Evolutionary conservation across 2,329 filamentous ascomycete genomes (phyloP), one percentile per base, ranked within the genome.

Genomic region (Diplocarpon mali): DNA sequence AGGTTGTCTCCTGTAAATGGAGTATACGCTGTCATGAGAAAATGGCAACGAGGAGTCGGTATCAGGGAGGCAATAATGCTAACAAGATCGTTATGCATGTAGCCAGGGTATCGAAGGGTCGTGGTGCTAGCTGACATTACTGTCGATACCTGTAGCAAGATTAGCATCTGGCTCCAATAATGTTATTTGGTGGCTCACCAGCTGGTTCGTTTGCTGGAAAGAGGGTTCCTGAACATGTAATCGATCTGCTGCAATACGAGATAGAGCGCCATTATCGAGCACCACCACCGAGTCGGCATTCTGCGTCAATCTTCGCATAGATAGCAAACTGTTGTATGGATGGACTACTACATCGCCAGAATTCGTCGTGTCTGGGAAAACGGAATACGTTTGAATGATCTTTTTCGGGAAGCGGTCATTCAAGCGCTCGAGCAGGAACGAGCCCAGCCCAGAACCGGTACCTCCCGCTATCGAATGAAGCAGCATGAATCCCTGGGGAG

Each of bases 31-130:
- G 92, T 98, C 80, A 95, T 94, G 47, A 98, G 73, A 75, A 98
- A 98, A 68, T 98, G 93, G 62, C 89, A 95, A 56, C 92, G 82
- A 9, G 92, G 93, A 0, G 90, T 98, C 1, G 92, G 92, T 50
- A 98, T 96, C 35, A 98, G 75, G 15, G 88, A 94, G 17, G 93
- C 92, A 46, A 98, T 76, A 57, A 98, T 96, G 65, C 90, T 92
- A 60, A 95, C 89, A 13, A 98, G 81, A 62, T 98, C 92, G 65
- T 98, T 98, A 71, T 98, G 92, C 92, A 98, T 98, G 68, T 98
- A 98, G 32, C 92, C 92, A 1, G 92, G 92, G 64, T 98, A 98
- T 61, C 92, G 78, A 40, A 98, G 78, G 2, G 93, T 95, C 9
- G 90, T 96, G 3, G 92, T 98, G 61, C 87, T 93, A 32, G 92